Conservation (phyloP, 2,329 filamentous ascomycete species). For the Nemania abortiva region DNA sequence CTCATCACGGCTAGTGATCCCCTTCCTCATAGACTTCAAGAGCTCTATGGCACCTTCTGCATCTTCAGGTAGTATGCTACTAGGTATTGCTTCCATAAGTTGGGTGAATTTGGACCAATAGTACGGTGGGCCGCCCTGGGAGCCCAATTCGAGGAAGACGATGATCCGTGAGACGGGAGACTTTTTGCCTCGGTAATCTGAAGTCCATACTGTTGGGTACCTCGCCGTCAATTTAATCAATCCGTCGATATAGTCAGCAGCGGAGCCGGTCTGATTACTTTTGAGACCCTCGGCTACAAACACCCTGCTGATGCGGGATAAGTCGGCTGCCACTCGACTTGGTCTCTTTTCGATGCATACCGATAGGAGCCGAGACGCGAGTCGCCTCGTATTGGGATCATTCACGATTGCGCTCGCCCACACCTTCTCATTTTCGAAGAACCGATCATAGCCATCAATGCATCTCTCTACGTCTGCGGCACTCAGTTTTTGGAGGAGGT, state of each 20-base stretch:
- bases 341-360: slow-evolving; percentile 61
- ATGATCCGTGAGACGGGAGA: slow-evolving; percentile 69
- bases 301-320: slow-evolving; percentile 64
- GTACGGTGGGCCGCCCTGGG: slow-evolving; percentile 76
- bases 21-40: slow-evolving; percentile 75
- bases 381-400: slow-evolving; percentile 65
- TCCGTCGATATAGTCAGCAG: slow-evolving; percentile 75
- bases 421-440: slow-evolving; percentile 74
- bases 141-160: slow-evolving; percentile 83
- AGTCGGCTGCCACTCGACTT: slow-evolving; percentile 61
- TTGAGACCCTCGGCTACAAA: slow-evolving; percentile 81
- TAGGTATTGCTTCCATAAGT: slow-evolving; percentile 71
- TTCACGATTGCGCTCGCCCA: slow-evolving; percentile 76
- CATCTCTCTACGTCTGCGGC: slow-evolving; percentile 69
- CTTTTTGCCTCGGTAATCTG: slow-evolving; percentile 65
- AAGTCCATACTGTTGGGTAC: slow-evolving; percentile 80
- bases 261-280: slow-evolving; percentile 78
- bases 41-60: slow-evolving; percentile 69
- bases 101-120: slow-evolving; percentile 79
- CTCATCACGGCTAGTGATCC: slow-evolving; percentile 81
- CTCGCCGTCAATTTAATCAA: slow-evolving; percentile 73
- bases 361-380: slow-evolving; percentile 64
- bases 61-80: slow-evolving; percentile 64
- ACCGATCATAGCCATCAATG: slow-evolving; percentile 70
- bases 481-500: slow-evolving; percentile 63